Evolutionary conservation across 2,329 filamentous ascomycete species (phyloP).

Genomic region (Aspergillus niger): DNA sequence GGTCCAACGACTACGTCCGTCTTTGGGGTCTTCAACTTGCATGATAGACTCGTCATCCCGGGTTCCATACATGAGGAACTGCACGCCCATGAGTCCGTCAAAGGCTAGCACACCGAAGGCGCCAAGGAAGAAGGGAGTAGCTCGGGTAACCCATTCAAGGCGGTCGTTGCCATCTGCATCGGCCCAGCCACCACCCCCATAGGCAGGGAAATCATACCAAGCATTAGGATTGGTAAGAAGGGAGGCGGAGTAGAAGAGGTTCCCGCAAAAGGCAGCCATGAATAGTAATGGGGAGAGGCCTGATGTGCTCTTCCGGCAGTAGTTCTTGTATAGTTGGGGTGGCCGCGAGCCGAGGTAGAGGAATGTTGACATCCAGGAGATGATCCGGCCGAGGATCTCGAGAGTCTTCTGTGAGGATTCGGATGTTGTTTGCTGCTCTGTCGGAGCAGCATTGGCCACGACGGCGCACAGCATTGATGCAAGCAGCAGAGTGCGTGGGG

Average conservation of each 20-base stretch:
- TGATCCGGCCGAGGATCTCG: conserved; percentile 52
- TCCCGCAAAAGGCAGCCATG: conserved; percentile 67
- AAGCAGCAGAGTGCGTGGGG: conserved; percentile 48
- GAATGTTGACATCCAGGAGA: conserved; percentile 59
- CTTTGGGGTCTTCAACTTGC: conserved; percentile 48
- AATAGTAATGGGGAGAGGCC: conserved; percentile 66
- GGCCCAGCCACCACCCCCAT: conserved; percentile 63
- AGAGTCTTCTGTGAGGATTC: conserved; percentile 31
- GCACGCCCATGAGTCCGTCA: conserved; percentile 63
- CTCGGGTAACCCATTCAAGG: conserved; percentile 58
- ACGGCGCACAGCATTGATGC: conserved; percentile 49
- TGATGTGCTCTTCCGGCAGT: conserved; percentile 62
- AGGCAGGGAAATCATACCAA: conserved; percentile 59
- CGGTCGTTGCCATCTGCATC: conserved; percentile 57
- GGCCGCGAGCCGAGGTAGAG: conserved; percentile 62
- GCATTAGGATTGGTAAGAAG: conserved; percentile 65
- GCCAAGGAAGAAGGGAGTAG: conserved; percentile 66
- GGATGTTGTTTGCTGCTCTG: conserved; percentile 21
- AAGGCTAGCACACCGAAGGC: conserved; percentile 65
- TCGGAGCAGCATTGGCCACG: conserved; percentile 45
- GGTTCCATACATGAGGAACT: conserved; percentile 63
- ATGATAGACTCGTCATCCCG: conserved; percentile 47
- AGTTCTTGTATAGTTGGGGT: conserved; percentile 68
- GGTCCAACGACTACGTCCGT: conserved; percentile 53
- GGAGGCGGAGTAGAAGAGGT: conserved; percentile 66